Conservation (phyloP, 192 early-diverging fungal genomes). For the Kickxella alabastrina region DNA sequence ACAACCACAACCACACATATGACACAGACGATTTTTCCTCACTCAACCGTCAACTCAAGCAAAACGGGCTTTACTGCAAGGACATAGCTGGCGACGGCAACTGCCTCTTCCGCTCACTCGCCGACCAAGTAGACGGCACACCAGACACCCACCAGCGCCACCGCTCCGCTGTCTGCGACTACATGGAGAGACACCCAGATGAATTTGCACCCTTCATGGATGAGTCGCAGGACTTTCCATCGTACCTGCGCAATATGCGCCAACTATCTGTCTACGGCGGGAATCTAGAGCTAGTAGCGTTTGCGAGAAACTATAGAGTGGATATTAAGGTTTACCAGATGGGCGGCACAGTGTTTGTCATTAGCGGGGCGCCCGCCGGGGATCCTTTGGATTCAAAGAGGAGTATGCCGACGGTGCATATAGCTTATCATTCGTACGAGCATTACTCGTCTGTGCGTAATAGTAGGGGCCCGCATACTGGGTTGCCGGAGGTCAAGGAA, state of each 20-base stretch:
- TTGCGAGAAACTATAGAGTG: conserved; percentile 58
- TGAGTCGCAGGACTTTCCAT: conserved; percentile 56
- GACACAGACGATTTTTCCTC: too few relatives aligned
- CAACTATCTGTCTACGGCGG: conserved; percentile 62
- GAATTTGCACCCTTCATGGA: conserved; percentile 65
- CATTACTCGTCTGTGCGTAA: conserved; percentile 75
- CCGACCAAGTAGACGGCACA: conserved; percentile 65
- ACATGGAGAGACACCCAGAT: conserved; percentile 56
- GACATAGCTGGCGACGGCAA: conserved; percentile 72
- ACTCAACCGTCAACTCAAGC: too few relatives aligned
- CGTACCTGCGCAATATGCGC: conserved; percentile 59
- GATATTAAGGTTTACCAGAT: conserved; percentile 70
- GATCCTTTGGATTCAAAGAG: conserved; percentile 32
- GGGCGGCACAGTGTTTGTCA: conserved; percentile 64
- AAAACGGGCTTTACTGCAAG: conserved; percentile 64
- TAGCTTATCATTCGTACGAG: conserved; percentile 75
- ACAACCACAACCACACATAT: too few relatives aligned
- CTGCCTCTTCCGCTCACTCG: conserved; percentile 64
- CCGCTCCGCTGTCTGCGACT: conserved; percentile 59
- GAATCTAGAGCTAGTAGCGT: conserved; percentile 71
- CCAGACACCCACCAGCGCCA: conserved; percentile 55
- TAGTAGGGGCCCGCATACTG: conserved; percentile 57
- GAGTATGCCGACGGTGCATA: conserved; percentile 56
- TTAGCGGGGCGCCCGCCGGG: conserved; percentile 55
- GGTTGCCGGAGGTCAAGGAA: conserved; percentile 59